These are phyloP conservation scores for Tremellales sp. DNA, from an alignment of 1,284 basidiomycete genomes.

Conservation along the genomic window DNA sequence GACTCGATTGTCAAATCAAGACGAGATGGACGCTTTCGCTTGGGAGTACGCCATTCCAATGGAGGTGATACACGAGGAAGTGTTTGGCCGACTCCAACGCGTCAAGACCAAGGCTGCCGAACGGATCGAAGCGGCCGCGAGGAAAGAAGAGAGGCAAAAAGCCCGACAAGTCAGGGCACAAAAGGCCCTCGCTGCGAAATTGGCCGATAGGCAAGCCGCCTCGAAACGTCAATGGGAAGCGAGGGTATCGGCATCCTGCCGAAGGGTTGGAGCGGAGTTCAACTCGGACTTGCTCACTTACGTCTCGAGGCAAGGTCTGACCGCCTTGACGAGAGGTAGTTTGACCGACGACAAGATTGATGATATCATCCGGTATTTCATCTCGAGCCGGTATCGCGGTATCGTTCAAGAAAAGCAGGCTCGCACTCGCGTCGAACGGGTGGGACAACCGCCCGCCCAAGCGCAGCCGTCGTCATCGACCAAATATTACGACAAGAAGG, in stretches of 20 bases:
- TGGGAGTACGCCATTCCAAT: conserved; percentile 29
- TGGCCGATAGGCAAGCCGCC: conserved; percentile 22
- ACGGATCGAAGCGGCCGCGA: conserved; percentile 3
- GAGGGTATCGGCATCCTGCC: conserved; percentile 20
- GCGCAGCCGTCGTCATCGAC: too few relatives aligned
- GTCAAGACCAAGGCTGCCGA: not conserved
- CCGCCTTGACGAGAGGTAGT: conserved; percentile 4
- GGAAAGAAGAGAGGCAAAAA: conserved; percentile 2
- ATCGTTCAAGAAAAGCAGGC: too few relatives aligned
- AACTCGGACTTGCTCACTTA: conserved; percentile 23
- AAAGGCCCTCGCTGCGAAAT: conserved; percentile 20
- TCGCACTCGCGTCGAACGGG: too few relatives aligned
- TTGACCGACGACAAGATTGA: conserved; percentile 15
- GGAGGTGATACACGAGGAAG: conserved; percentile 14
- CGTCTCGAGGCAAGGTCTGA: conserved; percentile 16
- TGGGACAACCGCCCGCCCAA: too few relatives aligned
- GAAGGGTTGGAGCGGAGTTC: conserved; percentile 13
- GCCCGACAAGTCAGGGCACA: conserved; percentile 8
- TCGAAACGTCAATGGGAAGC: conserved; percentile 26
- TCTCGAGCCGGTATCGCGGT: not conserved
- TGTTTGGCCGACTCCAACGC: conserved; percentile 7
- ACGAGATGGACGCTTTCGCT: conserved; percentile 26
- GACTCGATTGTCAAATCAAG: conserved; percentile 8
- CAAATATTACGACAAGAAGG: too few relatives aligned
- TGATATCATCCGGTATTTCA: not conserved